Evolutionary conservation across 148 eudicot species (phyloP).

Genomic region (Silene conica): DNA sequence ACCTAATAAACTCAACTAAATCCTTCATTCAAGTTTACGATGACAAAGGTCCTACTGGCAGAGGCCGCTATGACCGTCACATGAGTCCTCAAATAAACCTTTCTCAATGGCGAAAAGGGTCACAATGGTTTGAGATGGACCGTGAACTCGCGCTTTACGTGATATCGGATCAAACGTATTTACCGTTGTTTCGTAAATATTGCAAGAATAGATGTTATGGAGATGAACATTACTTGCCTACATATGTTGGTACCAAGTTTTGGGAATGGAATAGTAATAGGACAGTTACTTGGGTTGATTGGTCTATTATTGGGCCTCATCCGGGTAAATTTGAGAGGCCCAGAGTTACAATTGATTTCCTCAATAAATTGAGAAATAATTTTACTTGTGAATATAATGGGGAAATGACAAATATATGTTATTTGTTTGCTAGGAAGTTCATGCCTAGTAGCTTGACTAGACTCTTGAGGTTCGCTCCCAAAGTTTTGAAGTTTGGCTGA

Average conservation of each 20-base stretch:
- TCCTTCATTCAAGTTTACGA: conserved; percentile 50
- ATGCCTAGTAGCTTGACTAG: conserved; percentile 37
- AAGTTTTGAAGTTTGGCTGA: conserved; percentile 34
- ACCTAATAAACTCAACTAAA: conserved; percentile 50
- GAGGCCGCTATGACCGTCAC: conserved; percentile 41
- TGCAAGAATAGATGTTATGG: conserved; percentile 51
- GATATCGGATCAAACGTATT: conserved; percentile 44
- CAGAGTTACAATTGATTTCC: conserved; percentile 24
- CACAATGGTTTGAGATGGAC: conserved; percentile 69
- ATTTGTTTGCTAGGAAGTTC: conserved; percentile 53
- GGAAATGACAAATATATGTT: conserved; percentile 27
- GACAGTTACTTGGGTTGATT: conserved; percentile 62
- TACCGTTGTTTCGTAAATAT: conserved; percentile 30
- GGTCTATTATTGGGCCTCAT: conserved; percentile 64
- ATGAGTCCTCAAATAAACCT: conserved; percentile 44
- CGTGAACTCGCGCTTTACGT: conserved; percentile 50
- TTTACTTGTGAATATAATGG: conserved; percentile 43
- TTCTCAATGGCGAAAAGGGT: conserved; percentile 66
- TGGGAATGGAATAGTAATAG: conserved; percentile 39
- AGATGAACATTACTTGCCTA: conserved; percentile 73
- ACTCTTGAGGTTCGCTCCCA: conserved; percentile 36
- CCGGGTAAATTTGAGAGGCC: conserved; percentile 35
- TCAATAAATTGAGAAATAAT: conserved; percentile 30
- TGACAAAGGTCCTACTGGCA: conserved; percentile 38
- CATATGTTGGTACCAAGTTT: conserved; percentile 37